Evolutionary conservation across 345 rosid species (phyloP), one percentile per base, ranked within the genome.

Genomic region (Arabis hirsuta): DNA sequence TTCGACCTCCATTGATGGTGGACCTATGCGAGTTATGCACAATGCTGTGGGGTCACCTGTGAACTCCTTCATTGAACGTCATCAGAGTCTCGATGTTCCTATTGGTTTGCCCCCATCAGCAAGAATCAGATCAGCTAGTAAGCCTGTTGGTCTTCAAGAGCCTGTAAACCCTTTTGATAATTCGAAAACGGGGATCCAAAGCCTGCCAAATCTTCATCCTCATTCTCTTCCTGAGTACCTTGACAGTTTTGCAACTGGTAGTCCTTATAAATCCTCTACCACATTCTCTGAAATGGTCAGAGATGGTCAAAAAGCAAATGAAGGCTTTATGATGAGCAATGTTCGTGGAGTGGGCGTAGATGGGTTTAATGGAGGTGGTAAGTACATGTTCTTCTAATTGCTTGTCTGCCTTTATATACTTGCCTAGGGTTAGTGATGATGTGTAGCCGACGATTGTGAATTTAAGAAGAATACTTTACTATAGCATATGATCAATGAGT

Each of bases 151-250:
- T 70, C 73, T 83, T 74, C 78, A 68, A 62, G 88, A 81, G 62
- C 73, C 82, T 32, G 81, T 79, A 73, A 79, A 69, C 50, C 69
- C 78, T n/a, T 69, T 66, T 57, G 90, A 84, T 76, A 88, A 84
- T 50, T 46, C 82, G 55, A 84, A 82, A 71, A 76, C 69, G 46
- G 85, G 79, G 63, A 78, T 69, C 61, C 93, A 78, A 61, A 74
- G 82, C 65, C 27, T 81, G 46, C 83, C 80, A 39, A 79, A 73
- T 80, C 81, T 91, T 66, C 89, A 82, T 84, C 90, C 90, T 72
- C 91, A 80, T 82, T 87, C 97, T 22, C 74, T 89, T 22, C 91
- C 96, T 6, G 96, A 94, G 47, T 83, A 86, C 80, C 79, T 74
- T 61, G 93, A 88, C 76, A 77, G 73, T 81, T 69, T 85, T 64